Percentiles rank a stretch among this genome's conserved stretches.
Evolutionary conservation across 2,329 filamentous ascomycete genomes (phyloP).

Genomic region (Aspergillus novofumigatus): DNA sequence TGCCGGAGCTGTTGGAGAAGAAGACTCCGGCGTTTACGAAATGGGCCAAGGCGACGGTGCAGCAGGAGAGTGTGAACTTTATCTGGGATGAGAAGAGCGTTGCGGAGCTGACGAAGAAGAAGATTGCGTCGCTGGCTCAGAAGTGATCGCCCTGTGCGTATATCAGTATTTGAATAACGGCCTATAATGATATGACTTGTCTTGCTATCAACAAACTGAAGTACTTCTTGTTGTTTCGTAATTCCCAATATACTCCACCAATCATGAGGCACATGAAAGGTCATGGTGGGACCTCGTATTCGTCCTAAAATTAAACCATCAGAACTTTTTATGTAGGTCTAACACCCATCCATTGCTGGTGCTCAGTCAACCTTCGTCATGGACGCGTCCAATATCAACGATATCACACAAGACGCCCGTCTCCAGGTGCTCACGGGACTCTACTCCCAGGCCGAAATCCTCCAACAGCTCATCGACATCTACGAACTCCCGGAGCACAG

Average conservation of each 20-base stretch:
- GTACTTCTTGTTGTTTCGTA: too few species aligned
- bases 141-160: neutral
- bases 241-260: too few species aligned
- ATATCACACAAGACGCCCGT: neutral
- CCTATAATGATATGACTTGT: neutral
- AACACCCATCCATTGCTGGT: too few species aligned
- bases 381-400: neutral
- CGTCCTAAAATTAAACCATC: neutral
- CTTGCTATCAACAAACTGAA: too few species aligned
- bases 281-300: neutral
- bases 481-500: neutral
- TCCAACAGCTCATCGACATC: neutral
- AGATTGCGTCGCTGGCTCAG: slow-evolving; percentile 25
- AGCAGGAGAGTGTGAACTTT: slow-evolving; percentile 62
- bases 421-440: neutral
- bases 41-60: slow-evolving; percentile 60
- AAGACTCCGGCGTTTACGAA: slow-evolving; percentile 63
- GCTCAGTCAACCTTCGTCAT: neutral
- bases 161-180: neutral
- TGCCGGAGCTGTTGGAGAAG: slow-evolving; percentile 46
- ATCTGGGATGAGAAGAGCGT: slow-evolving; percentile 56
- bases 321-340: too few species aligned
- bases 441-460: neutral
- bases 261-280: too few species aligned
- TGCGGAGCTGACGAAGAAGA: slow-evolving; percentile 41